Evolutionary conservation across 2,329 filamentous ascomycete genomes (phyloP).

Genomic region (Metarhizium anisopliae): DNA sequence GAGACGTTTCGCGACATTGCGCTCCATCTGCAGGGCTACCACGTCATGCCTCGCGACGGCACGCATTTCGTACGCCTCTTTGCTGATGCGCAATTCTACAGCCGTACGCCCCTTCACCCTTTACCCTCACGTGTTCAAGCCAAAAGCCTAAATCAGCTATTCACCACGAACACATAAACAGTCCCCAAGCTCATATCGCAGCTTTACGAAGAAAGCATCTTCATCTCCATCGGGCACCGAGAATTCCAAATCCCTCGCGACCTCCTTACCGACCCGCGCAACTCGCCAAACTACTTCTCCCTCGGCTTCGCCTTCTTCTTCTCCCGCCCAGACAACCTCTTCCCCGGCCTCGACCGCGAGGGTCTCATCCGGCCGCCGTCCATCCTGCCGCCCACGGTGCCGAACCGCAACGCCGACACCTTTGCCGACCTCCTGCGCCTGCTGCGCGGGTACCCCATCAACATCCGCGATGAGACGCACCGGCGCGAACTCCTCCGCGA

Average conservation of each 20-base stretch:
- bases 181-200: conserved; percentile 85
- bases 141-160: too few relatives aligned
- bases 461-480: conserved; percentile 68
- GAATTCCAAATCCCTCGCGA: conserved; percentile 88
- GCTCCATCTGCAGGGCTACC: conserved; percentile 85
- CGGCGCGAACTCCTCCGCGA: conserved; percentile 71
- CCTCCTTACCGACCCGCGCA: conserved; percentile 74
- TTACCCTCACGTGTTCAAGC: not conserved
- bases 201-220: conserved; percentile 85
- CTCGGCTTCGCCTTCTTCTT: conserved; percentile 87
- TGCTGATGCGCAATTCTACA: conserved; percentile 93
- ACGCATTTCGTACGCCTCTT: conserved; percentile 87
- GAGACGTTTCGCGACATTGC: conserved; percentile 83
- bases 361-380: conserved; percentile 78
- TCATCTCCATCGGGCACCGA: conserved; percentile 78
- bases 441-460: conserved; percentile 73
- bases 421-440: conserved; percentile 78
- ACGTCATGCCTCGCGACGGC: conserved; percentile 71
- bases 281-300: conserved; percentile 93
- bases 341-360: conserved; percentile 73
- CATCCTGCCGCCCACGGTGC: conserved; percentile 73
- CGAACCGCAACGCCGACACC: conserved; percentile 70
- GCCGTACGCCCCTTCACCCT: conserved; percentile 41
- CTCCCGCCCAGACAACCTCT: conserved; percentile 67
- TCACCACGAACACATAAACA: conserved; percentile 22